Evolutionary conservation across 1,284 basidiomycete genomes (phyloP).

Genomic region (Vanrija sp.): DNA sequence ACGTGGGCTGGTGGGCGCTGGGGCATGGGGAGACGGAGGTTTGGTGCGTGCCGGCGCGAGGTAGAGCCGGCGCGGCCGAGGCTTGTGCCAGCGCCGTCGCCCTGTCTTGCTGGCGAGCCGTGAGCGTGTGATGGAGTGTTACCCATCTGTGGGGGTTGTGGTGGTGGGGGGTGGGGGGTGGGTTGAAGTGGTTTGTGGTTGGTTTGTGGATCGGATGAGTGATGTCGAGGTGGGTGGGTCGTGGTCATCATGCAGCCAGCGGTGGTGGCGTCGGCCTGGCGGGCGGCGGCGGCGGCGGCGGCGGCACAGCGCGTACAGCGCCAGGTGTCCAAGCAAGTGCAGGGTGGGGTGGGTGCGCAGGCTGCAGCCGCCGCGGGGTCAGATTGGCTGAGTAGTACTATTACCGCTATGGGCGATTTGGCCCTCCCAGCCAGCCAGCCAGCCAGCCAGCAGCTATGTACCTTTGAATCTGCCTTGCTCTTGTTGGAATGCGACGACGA

Average conservation of each 20-base stretch:
- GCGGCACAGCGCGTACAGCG: too few species aligned
- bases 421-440: too few species aligned
- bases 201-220: background rate
- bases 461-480: too few species aligned
- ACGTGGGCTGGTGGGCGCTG: slow-evolving; percentile 26
- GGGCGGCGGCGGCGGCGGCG: too few species aligned
- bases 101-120: slow-evolving; percentile 21
- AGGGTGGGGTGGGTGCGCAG: too few species aligned
- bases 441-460: too few species aligned
- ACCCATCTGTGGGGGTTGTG: slow-evolving; percentile 28
- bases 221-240: background rate
- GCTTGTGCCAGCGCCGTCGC: slow-evolving; percentile 3
- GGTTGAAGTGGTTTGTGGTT: background rate
- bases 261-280: too few species aligned
- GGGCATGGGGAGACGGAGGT: slow-evolving; percentile 44
- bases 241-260: background rate
- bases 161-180: too few species aligned
- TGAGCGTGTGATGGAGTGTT: slow-evolving; percentile 45
- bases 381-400: background rate
- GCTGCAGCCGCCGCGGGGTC: background rate
- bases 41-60: slow-evolving; percentile 26
- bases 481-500: too few species aligned
- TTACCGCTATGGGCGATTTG: too few species aligned
- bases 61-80: slow-evolving; percentile 15
- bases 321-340: too few species aligned